Base-by-base conservation (phyloP, 2,329 filamentous ascomycete species). In the Fusarium newnesense region DNA sequence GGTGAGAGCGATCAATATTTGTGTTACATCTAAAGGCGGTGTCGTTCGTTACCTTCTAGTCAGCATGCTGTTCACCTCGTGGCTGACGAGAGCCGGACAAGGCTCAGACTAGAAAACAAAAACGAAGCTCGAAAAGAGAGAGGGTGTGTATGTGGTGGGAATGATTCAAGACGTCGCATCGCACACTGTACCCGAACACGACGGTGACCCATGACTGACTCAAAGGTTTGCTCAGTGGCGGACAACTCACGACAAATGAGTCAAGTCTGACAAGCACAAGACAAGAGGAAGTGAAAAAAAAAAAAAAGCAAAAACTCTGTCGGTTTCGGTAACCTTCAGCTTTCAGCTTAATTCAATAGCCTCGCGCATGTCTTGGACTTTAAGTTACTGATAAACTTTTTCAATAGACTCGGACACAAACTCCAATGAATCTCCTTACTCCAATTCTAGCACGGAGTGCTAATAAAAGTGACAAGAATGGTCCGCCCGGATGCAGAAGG, bases 151-250 rank as follows among this genome's bases (percentile, higher is more conserved):
- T 43, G 42, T 46, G 64, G 13, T 49, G 15, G 50, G 39, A 43
- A 56, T 44, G 37, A 60, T 36, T 66, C 16, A 18, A 40, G 40
- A 34, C 49, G 34, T 57, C 18, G 30, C 62, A 60, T 36, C 30
- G 30, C 67, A 60, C 71, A 74, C 71, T 74, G 71, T 73, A 70
- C 60, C 24, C 52, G 40, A 46, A 30, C 43, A 44, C 37, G 52
- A 54, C 40, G 37, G 36, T 62, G 64, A 60, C 50, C 57, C 43
- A 67, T 67, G 59, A 69, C 67, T 73, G 67, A 69, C 65, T 69
- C 67, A 65, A 63, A 60, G 28, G 49, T 42, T 64, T 68, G 67
- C 54, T 73, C 70, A 65, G 71, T 73, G 71, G 71, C 70, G 70
- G 70, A 42, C 40, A 58, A 44, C 65, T 73, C 46, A 18, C 19